Conservation (phyloP, 2,329 filamentous ascomycete genomes). For the Colletotrichum tropicale region DNA sequence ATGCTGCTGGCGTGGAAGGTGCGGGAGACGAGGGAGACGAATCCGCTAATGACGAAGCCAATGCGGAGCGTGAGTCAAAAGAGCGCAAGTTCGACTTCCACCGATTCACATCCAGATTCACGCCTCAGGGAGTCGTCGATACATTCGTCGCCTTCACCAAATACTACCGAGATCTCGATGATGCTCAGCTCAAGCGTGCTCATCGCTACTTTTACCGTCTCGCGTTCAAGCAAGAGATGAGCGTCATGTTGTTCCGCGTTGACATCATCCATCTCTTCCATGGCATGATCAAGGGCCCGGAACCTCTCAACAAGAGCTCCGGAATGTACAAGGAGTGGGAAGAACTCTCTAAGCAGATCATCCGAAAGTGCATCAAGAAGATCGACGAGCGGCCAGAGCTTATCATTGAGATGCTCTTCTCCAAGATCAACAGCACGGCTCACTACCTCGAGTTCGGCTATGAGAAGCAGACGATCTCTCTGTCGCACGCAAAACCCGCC, state of each 20-base stretch:
- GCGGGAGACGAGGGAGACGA: slow-evolving; percentile 68
- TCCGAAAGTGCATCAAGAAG: slow-evolving; percentile 82
- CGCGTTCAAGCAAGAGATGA: slow-evolving; percentile 93
- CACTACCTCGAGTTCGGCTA: slow-evolving; percentile 91
- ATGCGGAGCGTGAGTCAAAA: slow-evolving; percentile 72
- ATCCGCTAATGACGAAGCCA: slow-evolving; percentile 72
- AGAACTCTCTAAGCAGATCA: slow-evolving; percentile 82
- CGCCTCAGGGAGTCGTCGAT: slow-evolving; percentile 83
- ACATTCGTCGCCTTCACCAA: slow-evolving; percentile 83
- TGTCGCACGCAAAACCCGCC: slow-evolving; percentile 68
- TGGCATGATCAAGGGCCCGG: slow-evolving; percentile 88
- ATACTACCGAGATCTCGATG: slow-evolving; percentile 80
- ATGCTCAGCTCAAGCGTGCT: slow-evolving; percentile 83
- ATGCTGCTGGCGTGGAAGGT: slow-evolving; percentile 43
- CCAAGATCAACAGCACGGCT: slow-evolving; percentile 82
- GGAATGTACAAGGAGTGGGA: slow-evolving; percentile 88
- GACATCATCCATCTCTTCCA: slow-evolving; percentile 91
- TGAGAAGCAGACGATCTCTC: slow-evolving; percentile 74
- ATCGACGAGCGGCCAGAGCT: slow-evolving; percentile 84
- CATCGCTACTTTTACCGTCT: slow-evolving; percentile 95
- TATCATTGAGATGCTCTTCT: slow-evolving; percentile 92
- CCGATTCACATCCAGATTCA: slow-evolving; percentile 80
- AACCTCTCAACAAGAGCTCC: slow-evolving; percentile 71
- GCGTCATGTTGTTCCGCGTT: slow-evolving; percentile 85
- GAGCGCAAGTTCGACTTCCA: slow-evolving; percentile 96